Evolutionary conservation across 1,284 basidiomycete genomes (phyloP).

Genomic region (Cerioporus squamosus): DNA sequence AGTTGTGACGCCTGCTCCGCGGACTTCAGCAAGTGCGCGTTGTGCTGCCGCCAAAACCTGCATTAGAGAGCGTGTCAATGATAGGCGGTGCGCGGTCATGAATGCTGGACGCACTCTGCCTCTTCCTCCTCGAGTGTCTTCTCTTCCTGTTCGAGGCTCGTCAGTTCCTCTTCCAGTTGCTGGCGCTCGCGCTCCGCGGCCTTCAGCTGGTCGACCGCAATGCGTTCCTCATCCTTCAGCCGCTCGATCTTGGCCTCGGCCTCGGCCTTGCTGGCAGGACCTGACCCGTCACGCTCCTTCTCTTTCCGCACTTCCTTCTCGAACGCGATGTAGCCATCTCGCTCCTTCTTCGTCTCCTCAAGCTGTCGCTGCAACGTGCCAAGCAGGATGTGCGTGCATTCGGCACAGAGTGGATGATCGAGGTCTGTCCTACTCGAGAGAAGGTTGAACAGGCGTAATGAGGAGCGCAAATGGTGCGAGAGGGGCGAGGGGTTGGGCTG

Average conservation of each 20-base stretch:
- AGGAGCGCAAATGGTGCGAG: constrained; percentile 78
- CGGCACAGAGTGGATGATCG: constrained; percentile 94
- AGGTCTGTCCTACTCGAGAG: constrained; percentile 83
- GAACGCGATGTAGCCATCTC: constrained; percentile 92
- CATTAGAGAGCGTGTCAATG: constrained; percentile 12
- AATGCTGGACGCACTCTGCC: constrained; percentile 63
- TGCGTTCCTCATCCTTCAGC: constrained; percentile 75
- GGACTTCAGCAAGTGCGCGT: constrained; percentile 67
- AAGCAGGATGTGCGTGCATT: constrained; percentile 89
- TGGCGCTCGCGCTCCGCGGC: constrained; percentile 76
- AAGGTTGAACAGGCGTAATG: constrained; percentile 76
- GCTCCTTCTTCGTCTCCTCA: constrained; percentile 89
- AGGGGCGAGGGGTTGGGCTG: constrained; percentile 71
- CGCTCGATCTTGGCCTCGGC: constrained; percentile 73
- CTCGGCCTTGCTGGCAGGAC: constrained; percentile 54
- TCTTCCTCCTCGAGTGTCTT: constrained; percentile 77
- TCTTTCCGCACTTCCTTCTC: constrained; percentile 85
- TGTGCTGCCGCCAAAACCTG: constrained; percentile 87
- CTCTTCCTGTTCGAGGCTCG: constrained; percentile 76
- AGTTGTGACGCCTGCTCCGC: constrained; percentile 72
- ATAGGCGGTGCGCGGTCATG: constrained; percentile 1
- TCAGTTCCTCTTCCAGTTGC: constrained; percentile 76
- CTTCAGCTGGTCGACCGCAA: constrained; percentile 74
- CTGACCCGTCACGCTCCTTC: constrained; percentile 67
- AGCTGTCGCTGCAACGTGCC: constrained; percentile 80